Evolutionary conservation across 2,329 filamentous ascomycete species (phyloP).

Genomic region (Penicillium olsonii): DNA sequence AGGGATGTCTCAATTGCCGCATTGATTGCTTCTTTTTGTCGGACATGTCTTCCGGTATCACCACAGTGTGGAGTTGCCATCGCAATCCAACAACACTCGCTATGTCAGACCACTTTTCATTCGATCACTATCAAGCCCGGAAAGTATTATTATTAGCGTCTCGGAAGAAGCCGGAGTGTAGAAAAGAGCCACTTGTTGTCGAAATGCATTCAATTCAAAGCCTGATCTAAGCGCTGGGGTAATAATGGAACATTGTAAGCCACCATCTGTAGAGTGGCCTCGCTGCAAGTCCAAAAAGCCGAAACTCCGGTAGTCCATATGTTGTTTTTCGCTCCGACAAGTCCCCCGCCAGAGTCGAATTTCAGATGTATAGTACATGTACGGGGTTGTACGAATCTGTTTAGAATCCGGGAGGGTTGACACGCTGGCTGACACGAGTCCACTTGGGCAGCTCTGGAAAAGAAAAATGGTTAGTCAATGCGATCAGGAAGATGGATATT

Average conservation of each 20-base stretch:
- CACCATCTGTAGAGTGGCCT: constrained; percentile 13
- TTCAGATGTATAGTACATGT: constrained; percentile 35
- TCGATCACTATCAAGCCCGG: constrained; percentile 13
- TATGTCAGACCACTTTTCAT: constrained; percentile 9
- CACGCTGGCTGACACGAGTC: constrained; percentile 89
- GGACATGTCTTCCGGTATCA: too few relatives aligned
- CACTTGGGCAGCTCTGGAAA: constrained; percentile 77
- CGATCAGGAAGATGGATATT: not conserved
- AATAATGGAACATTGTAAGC: constrained; percentile 29
- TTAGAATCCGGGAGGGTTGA: constrained; percentile 94
- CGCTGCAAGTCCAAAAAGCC: constrained; percentile 31
- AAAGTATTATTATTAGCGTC: constrained; percentile 7
- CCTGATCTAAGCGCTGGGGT: constrained; percentile 24
- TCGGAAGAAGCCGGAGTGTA: not conserved
- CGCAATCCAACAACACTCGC: not conserved
- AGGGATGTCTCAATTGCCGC: not conserved
- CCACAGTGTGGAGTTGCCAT: not conserved
- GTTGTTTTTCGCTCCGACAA: constrained; percentile 21
- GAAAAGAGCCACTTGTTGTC: constrained; percentile 1
- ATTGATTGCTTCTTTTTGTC: too few relatives aligned
- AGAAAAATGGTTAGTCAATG: constrained; percentile 7
- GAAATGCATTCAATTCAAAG: constrained; percentile 20
- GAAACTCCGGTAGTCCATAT: constrained; percentile 36
- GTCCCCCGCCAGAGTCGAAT: constrained; percentile 8
- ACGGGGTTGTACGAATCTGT: constrained; percentile 7